Evolutionary conservation across 441 rosid species (phyloP).

Genomic region (Populus hybrid): DNA sequence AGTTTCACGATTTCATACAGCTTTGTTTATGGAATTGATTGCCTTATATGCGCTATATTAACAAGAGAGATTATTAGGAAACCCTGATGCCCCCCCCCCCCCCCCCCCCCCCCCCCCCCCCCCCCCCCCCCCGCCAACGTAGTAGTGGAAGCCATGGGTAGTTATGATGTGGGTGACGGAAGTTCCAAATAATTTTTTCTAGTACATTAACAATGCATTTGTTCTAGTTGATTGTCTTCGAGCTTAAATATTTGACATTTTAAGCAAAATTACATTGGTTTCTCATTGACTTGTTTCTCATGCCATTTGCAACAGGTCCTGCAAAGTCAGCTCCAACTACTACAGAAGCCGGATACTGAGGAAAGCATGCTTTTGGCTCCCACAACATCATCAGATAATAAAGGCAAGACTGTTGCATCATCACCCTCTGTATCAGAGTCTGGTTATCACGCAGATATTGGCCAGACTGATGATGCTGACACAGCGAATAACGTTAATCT

Average conservation of each 20-base stretch:
- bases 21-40: neutral
- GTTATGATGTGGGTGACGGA: too few relatives aligned
- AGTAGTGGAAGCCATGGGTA: neutral
- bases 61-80: too few relatives aligned
- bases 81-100: too few relatives aligned
- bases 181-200: too few relatives aligned
- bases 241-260: neutral
- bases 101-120: too few relatives aligned
- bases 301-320: too few relatives aligned
- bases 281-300: too few relatives aligned
- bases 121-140: too few relatives aligned
- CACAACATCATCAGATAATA: neutral
- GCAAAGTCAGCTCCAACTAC: too few relatives aligned
- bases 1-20: neutral
- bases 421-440: neutral
- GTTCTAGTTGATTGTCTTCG: neutral
- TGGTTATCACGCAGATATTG: neutral
- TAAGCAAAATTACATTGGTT: neutral
- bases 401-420: neutral
- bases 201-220: too few relatives aligned
- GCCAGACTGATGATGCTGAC: neutral
- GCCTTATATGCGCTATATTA: too few relatives aligned
- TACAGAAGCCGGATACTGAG: neutral
- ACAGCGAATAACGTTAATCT: neutral
- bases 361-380: neutral